Base-by-base conservation (phyloP, 768 basidiomycete genomes). In the Boletus fagicola region DNA sequence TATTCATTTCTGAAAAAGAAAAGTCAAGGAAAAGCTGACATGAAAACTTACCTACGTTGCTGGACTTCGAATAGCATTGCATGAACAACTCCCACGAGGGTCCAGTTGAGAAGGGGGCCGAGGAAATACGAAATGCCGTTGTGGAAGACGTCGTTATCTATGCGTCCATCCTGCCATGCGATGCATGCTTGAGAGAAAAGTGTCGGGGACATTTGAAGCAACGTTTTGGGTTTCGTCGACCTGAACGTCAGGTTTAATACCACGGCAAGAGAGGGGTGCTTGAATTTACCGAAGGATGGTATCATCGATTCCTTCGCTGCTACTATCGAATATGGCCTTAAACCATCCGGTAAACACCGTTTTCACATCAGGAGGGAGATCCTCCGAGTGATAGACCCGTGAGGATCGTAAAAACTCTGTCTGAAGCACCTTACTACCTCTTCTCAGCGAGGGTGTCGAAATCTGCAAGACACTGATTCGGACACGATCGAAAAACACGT, bases 291-390 rank as follows among this genome's bases (percentile, higher is more conserved):
- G 77, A 26, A 88, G 74, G 54, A 90, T 88, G 15, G 81, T 84
- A 63, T 93, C 91, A 62, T 92, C 91, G 28, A 93, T 92, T 1
- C 91, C 91, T 68, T 92, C 91, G 60, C 83, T 90, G 57, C 75
- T 74, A 49, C 76, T 84, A 66, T 91, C 89, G 68, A 92, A 92
- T 28, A 93, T 75, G 0, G 88, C 86, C 65, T 90, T 91, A 62
- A 79, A 83, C 91, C 91, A 93, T 10, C 77, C 74, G 35, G 71
- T 66, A 60, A 83, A 83, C 20, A 79, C 77, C 42, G 59, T 58
- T 40, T 71, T 64, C 40, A 83, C 81, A 49, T 82, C 80, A 31
- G 60, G 62, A 18, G 76, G 70, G 11, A 83, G 68, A 22, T 75
- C 74, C 9, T 80, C 77, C 0, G 70, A 31, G 7, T 75, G 67